These are phyloP conservation scores for Stachybotrys chlorohalonatus DNA, from an alignment of 2,329 filamentous ascomycete genomes.

Conservation along the genomic window DNA sequence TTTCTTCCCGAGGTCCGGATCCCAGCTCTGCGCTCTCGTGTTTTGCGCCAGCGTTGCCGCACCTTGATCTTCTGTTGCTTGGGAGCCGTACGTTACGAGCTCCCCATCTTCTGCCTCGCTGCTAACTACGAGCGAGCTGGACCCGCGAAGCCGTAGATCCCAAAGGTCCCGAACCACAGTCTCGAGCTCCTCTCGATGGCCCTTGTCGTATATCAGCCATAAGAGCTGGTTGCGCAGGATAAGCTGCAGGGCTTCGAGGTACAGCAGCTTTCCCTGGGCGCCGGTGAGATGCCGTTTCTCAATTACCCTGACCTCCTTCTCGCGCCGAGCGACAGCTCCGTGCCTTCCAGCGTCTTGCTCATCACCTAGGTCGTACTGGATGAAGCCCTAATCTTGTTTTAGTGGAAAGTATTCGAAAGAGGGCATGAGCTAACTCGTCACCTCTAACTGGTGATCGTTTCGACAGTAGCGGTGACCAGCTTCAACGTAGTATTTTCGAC, in stretches of 20 bases:
- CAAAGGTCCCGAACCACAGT: slow-evolving; percentile 76
- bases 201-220: slow-evolving; percentile 60
- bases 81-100: slow-evolving; percentile 29
- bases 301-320: slow-evolving; percentile 47
- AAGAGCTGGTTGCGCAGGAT: slow-evolving; percentile 73
- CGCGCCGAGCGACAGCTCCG: slow-evolving; percentile 45
- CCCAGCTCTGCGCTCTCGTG: slow-evolving; percentile 32
- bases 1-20: slow-evolving; percentile 30
- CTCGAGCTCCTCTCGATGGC: slow-evolving; percentile 66
- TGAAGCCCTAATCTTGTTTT: slow-evolving; percentile 31
- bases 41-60: slow-evolving; percentile 12
- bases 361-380: slow-evolving; percentile 51
- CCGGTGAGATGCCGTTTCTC: slow-evolving; percentile 52
- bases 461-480: slow-evolving; percentile 72
- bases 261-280: slow-evolving; percentile 63
- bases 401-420: neutral
- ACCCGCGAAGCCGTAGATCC: slow-evolving; percentile 54
- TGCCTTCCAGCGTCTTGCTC: slow-evolving; percentile 61
- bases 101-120: slow-evolving; percentile 16
- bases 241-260: slow-evolving; percentile 75
- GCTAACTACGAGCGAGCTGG: slow-evolving; percentile 23
- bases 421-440: slow-evolving; percentile 23
- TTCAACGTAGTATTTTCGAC: slow-evolving; percentile 61
- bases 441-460: slow-evolving; percentile 72
- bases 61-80: slow-evolving; percentile 16